A percentile compares a stretch with the other conserved stretches of the same genome.
phyloP scores from a whole-genome alignment of 2,329 filamentous ascomycete genomes.

The Cercospora zeina region DNA sequence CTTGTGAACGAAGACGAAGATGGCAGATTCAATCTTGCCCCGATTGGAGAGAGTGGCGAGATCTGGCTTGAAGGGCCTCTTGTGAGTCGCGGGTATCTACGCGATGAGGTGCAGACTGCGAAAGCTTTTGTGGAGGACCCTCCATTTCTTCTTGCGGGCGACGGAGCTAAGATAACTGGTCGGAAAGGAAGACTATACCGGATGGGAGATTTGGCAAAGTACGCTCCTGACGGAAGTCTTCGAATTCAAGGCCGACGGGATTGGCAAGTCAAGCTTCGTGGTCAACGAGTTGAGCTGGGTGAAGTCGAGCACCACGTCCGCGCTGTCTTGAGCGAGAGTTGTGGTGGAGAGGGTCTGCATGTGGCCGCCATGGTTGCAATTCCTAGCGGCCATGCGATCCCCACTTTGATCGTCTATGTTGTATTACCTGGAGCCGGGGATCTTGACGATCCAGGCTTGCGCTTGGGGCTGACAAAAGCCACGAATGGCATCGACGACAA shows the following conservation, averaged over 20 bases:
- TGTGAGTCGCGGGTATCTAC: constrained; percentile 49
- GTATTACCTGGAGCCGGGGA: background rate
- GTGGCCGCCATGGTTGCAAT: constrained; percentile 5
- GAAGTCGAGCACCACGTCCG: constrained; percentile 61
- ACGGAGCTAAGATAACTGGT: constrained; percentile 33
- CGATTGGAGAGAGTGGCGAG: constrained; percentile 42
- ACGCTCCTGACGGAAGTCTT: constrained; percentile 38
- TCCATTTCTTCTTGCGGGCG: constrained; percentile 4
- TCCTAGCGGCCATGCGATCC: background rate
- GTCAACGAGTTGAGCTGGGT: constrained; percentile 71
- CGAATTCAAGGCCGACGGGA: constrained; percentile 68
- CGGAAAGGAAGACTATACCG: constrained; percentile 41
- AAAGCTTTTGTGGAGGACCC: constrained; percentile 35
- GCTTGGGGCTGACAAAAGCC: background rate
- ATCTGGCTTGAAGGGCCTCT: constrained; percentile 51
- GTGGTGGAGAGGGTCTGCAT: constrained; percentile 1
- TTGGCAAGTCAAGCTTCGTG: constrained; percentile 74
- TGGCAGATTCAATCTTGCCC: constrained; percentile 12
- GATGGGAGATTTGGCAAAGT: constrained; percentile 38
- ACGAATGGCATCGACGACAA: constrained; percentile 1
- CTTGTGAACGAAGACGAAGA: constrained; percentile 25
- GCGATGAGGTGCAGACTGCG: constrained; percentile 36
- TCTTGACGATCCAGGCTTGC: background rate
- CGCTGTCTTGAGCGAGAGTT: background rate
- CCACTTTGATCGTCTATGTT: constrained; percentile 3